A percentile compares a stretch with the other conserved stretches of the same genome.
These are phyloP conservation scores for Clarireedia paspali DNA, from an alignment of 2,329 filamentous ascomycete species.

Conservation along the genomic window DNA sequence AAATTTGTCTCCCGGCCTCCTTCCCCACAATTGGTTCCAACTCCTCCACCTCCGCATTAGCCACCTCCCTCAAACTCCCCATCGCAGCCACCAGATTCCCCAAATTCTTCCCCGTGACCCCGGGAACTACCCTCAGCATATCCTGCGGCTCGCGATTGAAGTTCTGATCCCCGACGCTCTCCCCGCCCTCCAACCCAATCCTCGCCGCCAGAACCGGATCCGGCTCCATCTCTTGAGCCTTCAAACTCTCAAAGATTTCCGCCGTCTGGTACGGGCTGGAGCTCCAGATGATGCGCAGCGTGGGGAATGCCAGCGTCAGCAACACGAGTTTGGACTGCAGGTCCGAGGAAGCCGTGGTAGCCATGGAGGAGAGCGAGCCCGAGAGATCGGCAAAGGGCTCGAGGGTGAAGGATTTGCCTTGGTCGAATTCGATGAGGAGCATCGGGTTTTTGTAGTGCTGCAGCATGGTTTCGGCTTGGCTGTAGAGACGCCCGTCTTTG, in stretches of 20 bases:
- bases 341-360: constrained; percentile 59
- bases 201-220: constrained; percentile 83
- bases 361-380: constrained; percentile 54
- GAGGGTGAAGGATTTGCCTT: constrained; percentile 93
- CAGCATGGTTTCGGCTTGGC: constrained; percentile 89
- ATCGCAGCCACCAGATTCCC: constrained; percentile 63
- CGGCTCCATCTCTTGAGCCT: constrained; percentile 82
- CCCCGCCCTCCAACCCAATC: constrained; percentile 63
- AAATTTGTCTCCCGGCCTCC: constrained; percentile 68
- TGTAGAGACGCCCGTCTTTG: constrained; percentile 83
- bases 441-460: constrained; percentile 84
- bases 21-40: constrained; percentile 68
- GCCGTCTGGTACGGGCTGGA: constrained; percentile 91
- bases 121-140: constrained; percentile 79
- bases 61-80: constrained; percentile 72
- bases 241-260: constrained; percentile 91
- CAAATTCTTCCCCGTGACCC: constrained; percentile 73
- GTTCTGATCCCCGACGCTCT: constrained; percentile 56
- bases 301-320: constrained; percentile 84
- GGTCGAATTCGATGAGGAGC: constrained; percentile 95
- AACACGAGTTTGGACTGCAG: constrained; percentile 88
- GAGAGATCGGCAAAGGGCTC: constrained; percentile 67
- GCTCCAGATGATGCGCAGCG: constrained; percentile 88
- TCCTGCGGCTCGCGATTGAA: constrained; percentile 86
- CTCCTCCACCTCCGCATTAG: constrained; percentile 73